Evolutionary conservation across 1,284 basidiomycete genomes (phyloP).

Genomic region (Macrocystidia cucumis): DNA sequence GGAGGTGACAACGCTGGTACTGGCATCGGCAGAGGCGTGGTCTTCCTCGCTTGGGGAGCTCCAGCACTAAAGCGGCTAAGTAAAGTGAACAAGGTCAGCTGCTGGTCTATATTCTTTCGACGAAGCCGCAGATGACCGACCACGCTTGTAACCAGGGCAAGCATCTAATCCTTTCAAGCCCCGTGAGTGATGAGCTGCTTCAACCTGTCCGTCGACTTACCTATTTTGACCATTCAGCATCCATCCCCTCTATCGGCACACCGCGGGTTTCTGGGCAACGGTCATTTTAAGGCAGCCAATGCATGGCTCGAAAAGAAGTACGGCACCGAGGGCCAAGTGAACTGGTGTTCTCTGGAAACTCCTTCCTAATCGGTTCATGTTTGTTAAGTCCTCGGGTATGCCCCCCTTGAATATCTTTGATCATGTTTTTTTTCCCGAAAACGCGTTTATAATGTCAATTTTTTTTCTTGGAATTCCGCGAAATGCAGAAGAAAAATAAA

Average conservation of each 20-base stretch:
- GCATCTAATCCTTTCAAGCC: conserved; percentile 79
- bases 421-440: conserved; percentile 1
- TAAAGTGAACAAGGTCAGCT: conserved; percentile 67
- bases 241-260: conserved; percentile 79
- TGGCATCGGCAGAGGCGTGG: conserved; percentile 64
- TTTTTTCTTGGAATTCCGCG: no score
- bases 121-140: conserved; percentile 1
- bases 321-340: conserved; percentile 60
- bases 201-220: no score
- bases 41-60: conserved; percentile 88
- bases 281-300: conserved; percentile 85
- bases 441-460: no score
- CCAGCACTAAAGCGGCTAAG: conserved; percentile 83
- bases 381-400: conserved; percentile 1
- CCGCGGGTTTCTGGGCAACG: conserved; percentile 86
- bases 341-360: conserved; percentile 59
- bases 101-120: conserved; percentile 2
- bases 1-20: conserved; percentile 22
- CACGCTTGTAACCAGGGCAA: conserved; percentile 49
- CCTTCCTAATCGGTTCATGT: neutral
- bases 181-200: conserved; percentile 53
- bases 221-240: no score
- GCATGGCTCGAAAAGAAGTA: conserved; percentile 75
- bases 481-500: no score
- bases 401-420: neutral